Evolutionary conservation across 75 land plant species (phyloP).

Genomic region (Pinus tabuliformis): DNA sequence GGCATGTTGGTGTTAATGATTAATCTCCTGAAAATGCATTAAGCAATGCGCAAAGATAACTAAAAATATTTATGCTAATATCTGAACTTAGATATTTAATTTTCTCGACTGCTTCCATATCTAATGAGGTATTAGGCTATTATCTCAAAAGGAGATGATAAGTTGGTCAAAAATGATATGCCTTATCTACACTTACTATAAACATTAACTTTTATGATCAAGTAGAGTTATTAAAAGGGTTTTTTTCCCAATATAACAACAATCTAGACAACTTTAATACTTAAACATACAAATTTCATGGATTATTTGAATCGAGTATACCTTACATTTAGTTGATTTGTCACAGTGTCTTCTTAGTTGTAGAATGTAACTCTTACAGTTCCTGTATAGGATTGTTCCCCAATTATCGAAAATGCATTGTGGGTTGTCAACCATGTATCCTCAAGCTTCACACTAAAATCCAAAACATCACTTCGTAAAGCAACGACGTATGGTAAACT

Average conservation of each 20-base stretch:
- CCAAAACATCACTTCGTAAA: too few species aligned
- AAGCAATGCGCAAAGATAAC: background rate
- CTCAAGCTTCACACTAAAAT: too few species aligned
- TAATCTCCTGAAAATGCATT: background rate
- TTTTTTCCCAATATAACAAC: background rate
- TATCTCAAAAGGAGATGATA: background rate
- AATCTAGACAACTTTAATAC: too few species aligned
- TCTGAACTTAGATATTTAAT: background rate
- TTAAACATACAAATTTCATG: background rate
- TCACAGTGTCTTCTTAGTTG: slow-evolving; percentile 77
- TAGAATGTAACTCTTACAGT: slow-evolving; percentile 64
- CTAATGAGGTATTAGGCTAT: background rate
- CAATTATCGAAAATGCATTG: slow-evolving; percentile 63
- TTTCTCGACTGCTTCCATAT: background rate
- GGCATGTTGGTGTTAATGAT: background rate
- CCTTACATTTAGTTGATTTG: slow-evolving; percentile 63
- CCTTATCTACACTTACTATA: background rate
- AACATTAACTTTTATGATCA: background rate
- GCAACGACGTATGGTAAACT: too few species aligned
- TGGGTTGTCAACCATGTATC: slow-evolving; percentile 80
- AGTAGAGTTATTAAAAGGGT: background rate
- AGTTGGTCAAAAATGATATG: background rate
- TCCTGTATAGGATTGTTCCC: slow-evolving; percentile 49
- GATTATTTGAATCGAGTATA: background rate
- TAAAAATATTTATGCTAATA: background rate